These are phyloP conservation scores for Diaporthe sp. DNA, from an alignment of 2,329 filamentous ascomycete species.

Conservation along the genomic window DNA sequence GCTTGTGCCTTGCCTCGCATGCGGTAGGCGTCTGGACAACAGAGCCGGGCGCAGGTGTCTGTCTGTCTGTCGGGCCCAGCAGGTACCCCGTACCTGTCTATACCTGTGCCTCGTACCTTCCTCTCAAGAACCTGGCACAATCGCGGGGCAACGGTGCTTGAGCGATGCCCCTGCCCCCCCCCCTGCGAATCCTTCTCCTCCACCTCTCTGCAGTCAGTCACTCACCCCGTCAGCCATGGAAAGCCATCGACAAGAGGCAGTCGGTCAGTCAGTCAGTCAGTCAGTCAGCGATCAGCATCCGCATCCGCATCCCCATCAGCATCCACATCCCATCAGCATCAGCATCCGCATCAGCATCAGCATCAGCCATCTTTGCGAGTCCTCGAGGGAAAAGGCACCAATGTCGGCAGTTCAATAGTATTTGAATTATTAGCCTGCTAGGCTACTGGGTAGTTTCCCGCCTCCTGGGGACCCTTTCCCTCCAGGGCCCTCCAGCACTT, in stretches of 20 bases:
- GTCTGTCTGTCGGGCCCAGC: background rate
- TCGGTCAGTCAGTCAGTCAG: background rate
- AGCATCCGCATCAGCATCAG: background rate
- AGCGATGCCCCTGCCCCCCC: background rate
- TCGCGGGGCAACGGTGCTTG: slow-evolving; percentile 16
- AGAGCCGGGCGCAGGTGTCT: background rate
- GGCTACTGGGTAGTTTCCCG: background rate
- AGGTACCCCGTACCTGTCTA: background rate
- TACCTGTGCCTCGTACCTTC: background rate
- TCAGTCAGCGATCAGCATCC: background rate
- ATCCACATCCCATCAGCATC: no score
- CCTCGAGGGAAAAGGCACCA: background rate
- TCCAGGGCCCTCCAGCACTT: background rate
- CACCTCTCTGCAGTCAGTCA: slow-evolving; percentile 2
- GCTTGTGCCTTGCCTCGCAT: background rate
- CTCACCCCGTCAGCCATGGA: background rate
- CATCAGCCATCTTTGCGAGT: background rate
- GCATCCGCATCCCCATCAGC: no score
- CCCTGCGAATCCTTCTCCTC: background rate
- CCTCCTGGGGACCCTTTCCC: background rate
- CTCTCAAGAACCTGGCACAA: slow-evolving; percentile 9
- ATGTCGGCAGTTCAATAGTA: background rate
- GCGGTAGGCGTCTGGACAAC: background rate
- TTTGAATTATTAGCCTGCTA: background rate
- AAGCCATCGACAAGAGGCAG: background rate